Evolutionary conservation across 169 alveolate species (phyloP), one percentile per base, ranked within the genome.

Genomic region (Plasmodium vivax): DNA sequence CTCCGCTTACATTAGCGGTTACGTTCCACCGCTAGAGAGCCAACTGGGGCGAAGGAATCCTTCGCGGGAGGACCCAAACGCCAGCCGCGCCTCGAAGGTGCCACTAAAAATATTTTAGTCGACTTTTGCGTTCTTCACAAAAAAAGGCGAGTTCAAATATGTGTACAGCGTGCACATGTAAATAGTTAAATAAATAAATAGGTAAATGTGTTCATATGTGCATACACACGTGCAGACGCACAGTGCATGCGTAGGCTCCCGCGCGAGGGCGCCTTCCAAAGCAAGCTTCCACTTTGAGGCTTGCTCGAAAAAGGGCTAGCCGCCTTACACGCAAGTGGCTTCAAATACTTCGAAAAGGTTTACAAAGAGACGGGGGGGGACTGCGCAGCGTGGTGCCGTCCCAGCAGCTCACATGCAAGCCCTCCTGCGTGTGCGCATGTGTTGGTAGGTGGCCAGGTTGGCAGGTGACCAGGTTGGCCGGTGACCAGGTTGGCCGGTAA

Each of bases 81-180:
- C 47, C 10, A 41, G 7, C 47, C 47, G 9, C 47, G 10, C 47
- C 47, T 41, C 14, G n/a, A 58, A 43, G 74, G 74, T 16, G 32
- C 41, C 77, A 68, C 77, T 68, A 68, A 68, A 68, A 68, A 68
- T 68, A 68, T 68, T 68, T 68, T 68, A 68, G 16, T 27, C 32
- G 77, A 68, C 38, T 68, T 68, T 68, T 68, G 77, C 77, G 14
- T 68, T 68, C 77, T 68, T 68, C 38, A 68, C 83, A 75, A 41
- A 75, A 75, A 75, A 36, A 75, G 47, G 14, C 30, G 30, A 75
- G 62, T 36, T 34, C 38, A 72, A 34, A 32, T 72, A 72, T 12
- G 36, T 71, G 34, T 71, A 71, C 34, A 9, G 80, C 7, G 41
- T 71, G 34, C 41, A 71, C 41, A 71, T 71, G 16, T 71, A 71